Base-by-base conservation (phyloP, 805 yeast genomes). In the Metschnikowia cubensis region DNA sequence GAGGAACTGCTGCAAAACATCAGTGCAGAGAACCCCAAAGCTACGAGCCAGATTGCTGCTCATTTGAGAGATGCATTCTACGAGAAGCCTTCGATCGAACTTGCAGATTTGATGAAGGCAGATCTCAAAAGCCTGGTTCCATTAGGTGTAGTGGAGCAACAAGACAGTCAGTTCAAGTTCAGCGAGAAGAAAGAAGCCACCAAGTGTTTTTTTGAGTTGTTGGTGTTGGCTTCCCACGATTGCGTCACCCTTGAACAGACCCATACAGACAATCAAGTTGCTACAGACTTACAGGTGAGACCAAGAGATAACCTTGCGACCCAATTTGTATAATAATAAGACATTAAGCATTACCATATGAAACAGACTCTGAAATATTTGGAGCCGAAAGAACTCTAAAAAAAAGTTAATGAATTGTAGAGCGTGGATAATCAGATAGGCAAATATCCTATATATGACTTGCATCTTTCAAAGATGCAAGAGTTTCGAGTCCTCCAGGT, bases 161-260 rank as follows among this genome's bases (percentile, higher is more conserved):
- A 49, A 3, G 50, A 40, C 21, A 55, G 55, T 3, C 39, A 18
- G 8, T 47, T 20, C 51, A 65, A 38, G 53, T 61, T 60, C 69
- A 69, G 71, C 52, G 71, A 72, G 51, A 76, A 77, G 60, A 71
- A 75, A 56, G 84, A 84, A 58, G 88, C 89, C 18, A 81, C 89
- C 2, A 77, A 81, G 59, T 75, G 87, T 48, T 90, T 90, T 67
- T 90, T 89, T 60, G 96, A 90, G 63, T 65, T 90, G 63, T 73
- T 90, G 57, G 92, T 89, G 3, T 73, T 90, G 50, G 95, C 95
- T 1, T 84, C 94, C 5, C 75, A 82, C 41, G 90, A 85, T 57
- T 84, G 92, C 48, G 70, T 90, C 42, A 70, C 72, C 14, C 65
- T 89, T 38, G 67, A 79, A 35, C 96, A 89, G 68, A 71, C 70